Base-by-base conservation (phyloP, 2,329 filamentous ascomycete genomes). In the Aspergillus brunneoviolaceus region DNA sequence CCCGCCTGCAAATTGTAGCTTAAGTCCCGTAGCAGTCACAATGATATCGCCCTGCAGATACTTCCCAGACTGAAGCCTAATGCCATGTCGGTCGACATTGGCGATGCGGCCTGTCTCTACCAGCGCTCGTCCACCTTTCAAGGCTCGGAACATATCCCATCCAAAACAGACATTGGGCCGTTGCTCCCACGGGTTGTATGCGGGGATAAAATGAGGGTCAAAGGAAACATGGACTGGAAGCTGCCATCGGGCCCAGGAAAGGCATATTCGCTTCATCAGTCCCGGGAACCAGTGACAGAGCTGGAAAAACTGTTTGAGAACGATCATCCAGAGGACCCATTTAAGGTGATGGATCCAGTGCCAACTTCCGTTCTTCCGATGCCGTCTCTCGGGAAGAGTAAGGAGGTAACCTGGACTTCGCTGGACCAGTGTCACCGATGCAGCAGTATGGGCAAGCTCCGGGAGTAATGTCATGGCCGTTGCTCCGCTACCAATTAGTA, bases 401-500 rank as follows among this genome's bases (percentile, higher is more conserved):
- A 88, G 60, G 56, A 92, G 80, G 67, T 90, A 92, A 0, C 81
- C 83, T 0, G 91, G 91, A 31, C 86, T 91, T 54, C 91, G 85
- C 74, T 95, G 91, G 5, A 29, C 27, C 9, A 29, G 27, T 2
- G 7, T 29, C 2, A 95, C 80, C 84, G 93, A 90, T 1, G 89
- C 92, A 12, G 91, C 85, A 16, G 83, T 80, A 4, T 74, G 76
- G 4, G 88, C 89, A 27, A 81, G 85, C 49, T 88, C 77, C 0
- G 86, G 84, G 23, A 95, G 76, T 49, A 80, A 82, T 0, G 90
- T 93, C 45, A 93, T 77, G 9, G 90, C 88, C 0, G 91, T 95
- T 1, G 91, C 90, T 5, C 91, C 91, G 14, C 85, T 89, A 12
- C 90, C 90, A 61, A 94, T 84, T 57, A 93, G 79, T 49, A 90